A percentile compares a stretch with the other conserved stretches of the same genome.
Evolutionary conservation across 352 stramenopile species (phyloP).

Genomic region (Peronospora tabacina): DNA sequence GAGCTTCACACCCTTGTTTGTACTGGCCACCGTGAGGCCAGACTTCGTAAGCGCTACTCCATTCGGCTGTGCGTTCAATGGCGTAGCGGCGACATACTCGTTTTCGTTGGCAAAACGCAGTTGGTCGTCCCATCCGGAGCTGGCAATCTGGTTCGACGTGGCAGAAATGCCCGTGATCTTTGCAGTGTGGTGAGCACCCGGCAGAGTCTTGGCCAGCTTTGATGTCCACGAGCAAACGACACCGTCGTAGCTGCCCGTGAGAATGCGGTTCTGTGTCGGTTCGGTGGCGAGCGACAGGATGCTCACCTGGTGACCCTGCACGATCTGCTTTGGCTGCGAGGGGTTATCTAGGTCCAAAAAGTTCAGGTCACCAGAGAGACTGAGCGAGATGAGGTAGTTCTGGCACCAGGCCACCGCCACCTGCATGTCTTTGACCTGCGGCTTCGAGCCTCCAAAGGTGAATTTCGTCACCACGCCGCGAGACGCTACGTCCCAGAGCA

Average conservation of each 20-base stretch:
- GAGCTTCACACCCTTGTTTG: slow-evolving; percentile 80
- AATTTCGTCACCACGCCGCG: slow-evolving; percentile 72
- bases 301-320: slow-evolving; percentile 88
- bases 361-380: slow-evolving; percentile 80
- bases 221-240: slow-evolving; percentile 88
- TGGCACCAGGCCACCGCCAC: slow-evolving; percentile 59
- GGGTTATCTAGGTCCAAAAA: slow-evolving; percentile 62
- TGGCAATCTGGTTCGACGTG: slow-evolving; percentile 62
- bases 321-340: slow-evolving; percentile 63
- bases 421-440: slow-evolving; percentile 81
- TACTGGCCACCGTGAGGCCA: slow-evolving; percentile 53
- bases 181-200: slow-evolving; percentile 43
- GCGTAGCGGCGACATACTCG: slow-evolving; percentile 54
- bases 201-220: slow-evolving; percentile 39
- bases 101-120: slow-evolving; percentile 58
- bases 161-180: slow-evolving; percentile 81
- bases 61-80: slow-evolving; percentile 61
- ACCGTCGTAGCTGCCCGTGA: slow-evolving; percentile 92
- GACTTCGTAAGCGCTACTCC: slow-evolving; percentile 55
- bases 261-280: slow-evolving; percentile 51
- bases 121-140: slow-evolving; percentile 89
- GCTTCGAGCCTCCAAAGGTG: slow-evolving; percentile 55
- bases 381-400: slow-evolving; percentile 78
- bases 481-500: slow-evolving; percentile 86
- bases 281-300: slow-evolving; percentile 86